Conservation (phyloP, 2,329 filamentous ascomycete species). For the Decorospora gaudefroyi region DNA sequence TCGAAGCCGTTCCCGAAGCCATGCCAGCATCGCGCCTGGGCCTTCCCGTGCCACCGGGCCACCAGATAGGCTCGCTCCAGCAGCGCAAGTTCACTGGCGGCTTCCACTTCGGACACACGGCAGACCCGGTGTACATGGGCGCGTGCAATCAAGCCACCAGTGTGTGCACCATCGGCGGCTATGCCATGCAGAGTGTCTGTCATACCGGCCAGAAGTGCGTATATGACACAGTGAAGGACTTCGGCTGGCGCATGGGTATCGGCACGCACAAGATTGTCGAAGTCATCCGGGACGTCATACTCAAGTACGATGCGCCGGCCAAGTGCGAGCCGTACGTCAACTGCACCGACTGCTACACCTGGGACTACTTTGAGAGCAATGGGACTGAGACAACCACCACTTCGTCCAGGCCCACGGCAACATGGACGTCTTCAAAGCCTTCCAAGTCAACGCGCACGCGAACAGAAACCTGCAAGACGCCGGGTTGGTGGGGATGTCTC, state of each 20-base stretch:
- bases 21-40: slow-evolving; percentile 83
- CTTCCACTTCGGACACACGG: slow-evolving; percentile 93
- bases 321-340: slow-evolving; percentile 72
- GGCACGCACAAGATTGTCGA: slow-evolving; percentile 87
- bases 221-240: slow-evolving; percentile 89
- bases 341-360: slow-evolving; percentile 86
- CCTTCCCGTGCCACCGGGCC: slow-evolving; percentile 80
- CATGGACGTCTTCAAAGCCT: slow-evolving; percentile 63
- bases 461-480: slow-evolving; percentile 86
- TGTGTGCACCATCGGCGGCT: slow-evolving; percentile 86
- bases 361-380: slow-evolving; percentile 96
- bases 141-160: slow-evolving; percentile 90
- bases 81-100: slow-evolving; percentile 66
- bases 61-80: slow-evolving; percentile 72
- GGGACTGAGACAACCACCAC: slow-evolving; percentile 73
- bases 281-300: slow-evolving; percentile 85
- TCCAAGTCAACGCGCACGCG: slow-evolving; percentile 58
- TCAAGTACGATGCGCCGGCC: slow-evolving; percentile 80
- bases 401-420: slow-evolving; percentile 55
- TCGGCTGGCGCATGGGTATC: slow-evolving; percentile 89
- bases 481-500: slow-evolving; percentile 86
- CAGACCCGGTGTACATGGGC: slow-evolving; percentile 92
- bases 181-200: slow-evolving; percentile 91
- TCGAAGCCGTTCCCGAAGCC: slow-evolving; percentile 90
- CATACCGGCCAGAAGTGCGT: slow-evolving; percentile 86